These are phyloP conservation scores for Luzula sylvatica DNA, from an alignment of 176 grass and related monocot genomes.

Conservation along the genomic window DNA sequence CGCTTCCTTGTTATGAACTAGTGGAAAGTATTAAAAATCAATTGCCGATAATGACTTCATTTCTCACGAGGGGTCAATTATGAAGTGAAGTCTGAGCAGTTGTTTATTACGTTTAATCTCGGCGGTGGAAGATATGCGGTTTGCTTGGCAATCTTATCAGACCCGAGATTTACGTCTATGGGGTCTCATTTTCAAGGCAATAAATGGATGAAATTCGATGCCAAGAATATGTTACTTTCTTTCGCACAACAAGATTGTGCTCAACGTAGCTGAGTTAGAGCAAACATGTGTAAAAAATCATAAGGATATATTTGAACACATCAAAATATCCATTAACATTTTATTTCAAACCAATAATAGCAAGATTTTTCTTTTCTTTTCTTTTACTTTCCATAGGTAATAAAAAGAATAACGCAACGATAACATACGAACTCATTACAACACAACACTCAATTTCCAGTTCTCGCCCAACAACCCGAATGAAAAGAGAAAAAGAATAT, in stretches of 20 bases:
- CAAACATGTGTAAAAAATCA: not conserved
- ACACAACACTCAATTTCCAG: no score
- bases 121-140: not conserved
- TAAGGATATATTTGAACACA: no score
- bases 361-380: no score
- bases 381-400: no score
- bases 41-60: not conserved
- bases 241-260: not conserved
- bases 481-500: no score
- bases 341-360: no score
- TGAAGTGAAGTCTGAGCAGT: not conserved
- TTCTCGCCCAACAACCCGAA: no score
- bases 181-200: not conserved
- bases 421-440: no score
- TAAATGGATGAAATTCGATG: constrained; percentile 1
- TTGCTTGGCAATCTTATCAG: not conserved
- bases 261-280: not conserved
- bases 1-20: not conserved
- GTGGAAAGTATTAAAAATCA: not conserved
- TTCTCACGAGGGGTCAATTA: not conserved
- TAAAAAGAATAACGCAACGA: no score
- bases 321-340: no score
- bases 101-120: not conserved
- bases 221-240: not conserved
- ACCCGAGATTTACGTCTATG: not conserved